Conservation (phyloP, 768 basidiomycete species). For the Rhizopogon sp. region DNA sequence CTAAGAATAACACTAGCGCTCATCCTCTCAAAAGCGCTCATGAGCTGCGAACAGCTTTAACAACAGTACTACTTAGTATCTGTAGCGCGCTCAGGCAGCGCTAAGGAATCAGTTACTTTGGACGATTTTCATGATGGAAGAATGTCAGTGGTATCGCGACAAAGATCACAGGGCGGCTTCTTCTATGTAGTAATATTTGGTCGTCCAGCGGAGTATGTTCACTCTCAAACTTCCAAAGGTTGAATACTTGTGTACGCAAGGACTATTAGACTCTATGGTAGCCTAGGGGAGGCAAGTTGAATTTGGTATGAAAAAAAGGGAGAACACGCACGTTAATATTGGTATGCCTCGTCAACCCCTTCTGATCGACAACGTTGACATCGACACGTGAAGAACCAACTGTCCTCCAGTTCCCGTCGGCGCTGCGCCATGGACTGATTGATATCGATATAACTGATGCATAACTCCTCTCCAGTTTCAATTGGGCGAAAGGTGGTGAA, state of each 20-base stretch:
- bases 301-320: not conserved
- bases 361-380: constrained; percentile 41
- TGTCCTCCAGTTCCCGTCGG: constrained; percentile 34
- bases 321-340: not conserved
- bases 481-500: constrained; percentile 43
- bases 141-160: not conserved
- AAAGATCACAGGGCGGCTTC: not conserved
- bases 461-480: constrained; percentile 48
- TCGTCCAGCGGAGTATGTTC: not conserved
- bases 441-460: constrained; percentile 50
- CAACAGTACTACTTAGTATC: too few relatives aligned
- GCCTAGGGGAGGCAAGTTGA: not conserved
- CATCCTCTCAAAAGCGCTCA: too few relatives aligned
- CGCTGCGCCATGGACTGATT: constrained; percentile 29
- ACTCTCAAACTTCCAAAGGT: too few relatives aligned
- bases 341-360: not conserved
- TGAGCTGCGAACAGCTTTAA: too few relatives aligned
- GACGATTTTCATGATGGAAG: too few relatives aligned
- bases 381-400: constrained; percentile 54
- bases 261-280: not conserved
- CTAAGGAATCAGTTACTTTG: too few relatives aligned
- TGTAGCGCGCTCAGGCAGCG: too few relatives aligned
- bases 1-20: too few relatives aligned
- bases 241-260: too few relatives aligned
- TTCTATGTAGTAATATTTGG: not conserved